Base-by-base conservation (phyloP, 2,329 filamentous ascomycete genomes). In the Trichophyton equinum region DNA sequence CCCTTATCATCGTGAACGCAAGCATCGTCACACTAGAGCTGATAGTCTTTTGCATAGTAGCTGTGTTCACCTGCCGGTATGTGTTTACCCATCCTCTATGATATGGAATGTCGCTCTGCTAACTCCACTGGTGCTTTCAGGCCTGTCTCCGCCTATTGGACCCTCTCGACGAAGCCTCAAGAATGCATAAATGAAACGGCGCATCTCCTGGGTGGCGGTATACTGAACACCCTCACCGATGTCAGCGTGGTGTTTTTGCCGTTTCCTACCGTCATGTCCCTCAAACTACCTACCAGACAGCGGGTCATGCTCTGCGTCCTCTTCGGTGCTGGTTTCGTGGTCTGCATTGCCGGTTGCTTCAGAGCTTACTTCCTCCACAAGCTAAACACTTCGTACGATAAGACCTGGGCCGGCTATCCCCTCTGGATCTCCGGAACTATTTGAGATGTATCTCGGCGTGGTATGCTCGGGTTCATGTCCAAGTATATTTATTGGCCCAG, bases 391-490 rank as follows among this genome's bases (percentile, higher is more conserved):
- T 55, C 51, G 5, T 36, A 36, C 27, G 51, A 55, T 55, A 55
- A 55, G 51, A 55, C 51, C 6, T 55, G 51, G 51, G n/a, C 27
- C 9, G 51, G 20, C 51, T 55, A 55, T 36, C 51, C 51, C 1
- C 20, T 55, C 51, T 55, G 51, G 51, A 55, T 55, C 27, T 33
- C 51, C 2, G 51, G 27, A 27, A 33, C 51, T 0, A 36, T 55
- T 55, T 33, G 51, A 55, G 51, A 55, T 55, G 51, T 55, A 55
- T 55, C 30, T 55, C 30, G 51, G 51, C 13, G 51, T 55, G 15
- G 51, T 55, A 36, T 11, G 51, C 22, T 38, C 27, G 1, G 20
- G 13, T 30, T 6, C 6, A 30, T 30, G 27, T 30, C 1, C 27
- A 53, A n/a, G 13, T 53, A 11, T 53, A 53, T 38, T 13, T 13